Evolutionary conservation across 495 filamentous ascomycete species (phyloP).

Genomic region (Penicillium angulare): DNA sequence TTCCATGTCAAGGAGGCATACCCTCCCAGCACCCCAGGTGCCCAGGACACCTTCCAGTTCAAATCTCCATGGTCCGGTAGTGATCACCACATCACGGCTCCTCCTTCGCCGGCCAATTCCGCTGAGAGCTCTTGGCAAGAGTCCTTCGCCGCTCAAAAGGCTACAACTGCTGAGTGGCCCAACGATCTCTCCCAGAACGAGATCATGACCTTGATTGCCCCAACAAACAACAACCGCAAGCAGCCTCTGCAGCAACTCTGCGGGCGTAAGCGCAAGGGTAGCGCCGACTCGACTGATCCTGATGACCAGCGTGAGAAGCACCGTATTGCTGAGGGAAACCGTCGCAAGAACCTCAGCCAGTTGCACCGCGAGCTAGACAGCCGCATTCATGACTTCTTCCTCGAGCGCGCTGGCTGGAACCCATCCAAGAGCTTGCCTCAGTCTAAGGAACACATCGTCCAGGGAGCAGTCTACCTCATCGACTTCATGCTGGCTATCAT

Average conservation of each 20-base stretch:
- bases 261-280: conserved; percentile 48
- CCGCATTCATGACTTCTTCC: conserved; percentile 43
- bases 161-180: conserved; percentile 32
- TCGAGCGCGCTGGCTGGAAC: conserved; percentile 47
- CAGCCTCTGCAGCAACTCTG: conserved; percentile 46
- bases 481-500: conserved; percentile 46
- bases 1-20: conserved; percentile 33
- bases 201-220: conserved; percentile 39
- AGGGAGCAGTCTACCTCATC: conserved; percentile 43
- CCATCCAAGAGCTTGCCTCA: conserved; percentile 44
- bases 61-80: conserved; percentile 35
- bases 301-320: conserved; percentile 49
- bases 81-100: conserved; percentile 36
- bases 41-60: conserved; percentile 39
- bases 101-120: conserved; percentile 45
- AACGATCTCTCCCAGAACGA: conserved; percentile 34
- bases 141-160: conserved; percentile 31
- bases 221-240: conserved; percentile 45
- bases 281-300: conserved; percentile 30
- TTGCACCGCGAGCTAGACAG: conserved; percentile 42
- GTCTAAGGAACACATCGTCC: conserved; percentile 49
- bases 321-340: conserved; percentile 46
- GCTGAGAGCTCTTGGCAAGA: conserved; percentile 45
- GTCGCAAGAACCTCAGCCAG: conserved; percentile 46
- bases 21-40: conserved; percentile 34